Evolutionary conservation across 345 rosid species (phyloP), one percentile per base, ranked within the genome.

Genomic region (Excoecaria agallocha): DNA sequence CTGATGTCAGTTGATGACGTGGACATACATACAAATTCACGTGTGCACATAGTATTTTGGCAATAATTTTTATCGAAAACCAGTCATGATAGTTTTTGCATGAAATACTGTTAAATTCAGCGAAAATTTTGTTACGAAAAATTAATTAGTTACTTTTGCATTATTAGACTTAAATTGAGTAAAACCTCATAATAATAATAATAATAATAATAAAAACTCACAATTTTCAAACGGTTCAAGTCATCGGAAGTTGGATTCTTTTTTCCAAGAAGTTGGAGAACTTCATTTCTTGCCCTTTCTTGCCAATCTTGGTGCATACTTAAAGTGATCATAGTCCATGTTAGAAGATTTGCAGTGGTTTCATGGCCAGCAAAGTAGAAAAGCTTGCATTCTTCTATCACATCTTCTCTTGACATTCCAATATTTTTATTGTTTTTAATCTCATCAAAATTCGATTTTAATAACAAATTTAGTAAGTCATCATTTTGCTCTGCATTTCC

Each of bases 341-440:
- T 78, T 3, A 81, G 81, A 74, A 20, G 66, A 69, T 70, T 82
- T 43, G 89, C 75, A 5, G 81, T 86, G 46, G 86, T 82, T 48
- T 81, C 86, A 82, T 68, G 57, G 30, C 71, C 71, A 68, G 71
- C 71, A 49, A 68, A 68, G 12, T 68, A 68, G 71, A 68, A 79
- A 0, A 73, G 19, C 20, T 79, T 79, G 69, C 78, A 74, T 51
- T 79, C 82, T 25, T 79, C 79, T 22, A 79, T 67, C 30, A 79
- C 73, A 60, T 79, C 79, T 15, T 79, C 76, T 48, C 68, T 75
- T 71, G 76, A 66, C 57, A 79, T 52, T 16, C 73, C 72, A 3
- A 7, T 38, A 76, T 13, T 64, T 30, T 41, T 24, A 16, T 70
- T 55, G 4, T 70, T 39, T 37, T 59, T 12, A 64, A 17, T 45